Percentiles rank a stretch among this genome's conserved stretches.
Conservation (phyloP, 345 rosid genomes). For the Anacardium occidentale region DNA sequence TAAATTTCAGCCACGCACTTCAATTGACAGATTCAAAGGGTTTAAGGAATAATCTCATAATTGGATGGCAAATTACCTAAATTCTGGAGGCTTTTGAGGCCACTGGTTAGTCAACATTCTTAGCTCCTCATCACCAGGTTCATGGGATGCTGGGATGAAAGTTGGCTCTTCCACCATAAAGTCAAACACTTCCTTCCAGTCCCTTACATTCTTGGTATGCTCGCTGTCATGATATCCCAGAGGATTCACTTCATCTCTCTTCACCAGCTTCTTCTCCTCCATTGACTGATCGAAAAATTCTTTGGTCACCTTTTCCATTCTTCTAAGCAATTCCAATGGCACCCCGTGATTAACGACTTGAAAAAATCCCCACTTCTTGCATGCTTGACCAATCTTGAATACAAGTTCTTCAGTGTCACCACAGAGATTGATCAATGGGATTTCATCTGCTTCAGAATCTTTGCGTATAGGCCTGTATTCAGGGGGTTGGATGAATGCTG, state of each 20-base stretch:
- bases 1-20: background rate
- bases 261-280: conserved; percentile 65
- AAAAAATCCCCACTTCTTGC: conserved; percentile 85
- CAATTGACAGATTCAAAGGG: background rate
- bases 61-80: conserved; percentile 45
- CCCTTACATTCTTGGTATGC: conserved; percentile 88
- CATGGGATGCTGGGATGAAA: conserved; percentile 54
- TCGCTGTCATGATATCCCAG: conserved; percentile 77
- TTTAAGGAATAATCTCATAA: background rate
- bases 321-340: conserved; percentile 39
- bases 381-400: conserved; percentile 50
- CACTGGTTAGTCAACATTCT: conserved; percentile 63
- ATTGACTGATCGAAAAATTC: conserved; percentile 48
- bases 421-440: conserved; percentile 64
- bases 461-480: conserved; percentile 48
- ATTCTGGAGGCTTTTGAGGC: conserved; percentile 57
- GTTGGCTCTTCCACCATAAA: conserved; percentile 57
- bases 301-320: conserved; percentile 39
- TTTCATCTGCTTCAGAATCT: conserved; percentile 35
- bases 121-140: conserved; percentile 45
- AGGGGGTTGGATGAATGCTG: conserved; percentile 52
- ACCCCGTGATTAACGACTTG: conserved; percentile 87
- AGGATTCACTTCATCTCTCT: conserved; percentile 60
- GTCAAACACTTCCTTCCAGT: conserved; percentile 92
- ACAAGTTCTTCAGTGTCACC: conserved; percentile 31